phyloP scores from a whole-genome alignment of 2,329 filamentous ascomycete genomes.

The Botrytis byssoidea region DNA sequence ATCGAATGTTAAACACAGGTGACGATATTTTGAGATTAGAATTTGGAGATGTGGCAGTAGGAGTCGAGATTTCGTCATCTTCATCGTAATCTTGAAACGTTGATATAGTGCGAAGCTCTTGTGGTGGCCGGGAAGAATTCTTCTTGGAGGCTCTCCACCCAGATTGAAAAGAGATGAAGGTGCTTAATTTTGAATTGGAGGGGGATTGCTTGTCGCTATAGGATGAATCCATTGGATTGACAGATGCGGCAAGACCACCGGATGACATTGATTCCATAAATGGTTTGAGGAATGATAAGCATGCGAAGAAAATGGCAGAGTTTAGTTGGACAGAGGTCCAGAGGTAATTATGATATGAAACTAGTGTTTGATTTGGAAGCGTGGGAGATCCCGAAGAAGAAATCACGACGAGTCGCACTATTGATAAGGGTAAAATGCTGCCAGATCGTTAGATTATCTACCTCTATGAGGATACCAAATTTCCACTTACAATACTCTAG shows the following conservation, averaged over 20 bases:
- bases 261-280: slow-evolving; percentile 30
- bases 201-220: slow-evolving; percentile 13
- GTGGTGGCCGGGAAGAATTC: slow-evolving; percentile 8
- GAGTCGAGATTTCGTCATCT: neutral
- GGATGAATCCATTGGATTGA: slow-evolving; percentile 24
- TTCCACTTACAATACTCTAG: slow-evolving; percentile 39
- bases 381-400: slow-evolving; percentile 18
- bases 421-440: slow-evolving; percentile 41
- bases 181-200: slow-evolving; percentile 22
- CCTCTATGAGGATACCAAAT: neutral
- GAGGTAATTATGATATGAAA: slow-evolving; percentile 24
- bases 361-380: slow-evolving; percentile 25
- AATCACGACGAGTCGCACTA: slow-evolving; percentile 26
- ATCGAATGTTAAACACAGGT: slow-evolving; percentile 16
- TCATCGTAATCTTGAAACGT: slow-evolving; percentile 11
- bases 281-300: slow-evolving; percentile 30
- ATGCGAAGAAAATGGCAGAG: slow-evolving; percentile 28
- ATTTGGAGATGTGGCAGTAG: neutral
- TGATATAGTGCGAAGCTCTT: slow-evolving; percentile 9
- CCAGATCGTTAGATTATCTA: slow-evolving; percentile 8
- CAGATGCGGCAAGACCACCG: slow-evolving; percentile 24
- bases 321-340: slow-evolving; percentile 30
- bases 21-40: slow-evolving; percentile 7
- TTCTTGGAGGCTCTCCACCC: slow-evolving; percentile 16
- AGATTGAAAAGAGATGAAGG: slow-evolving; percentile 21